A percentile compares a stretch with the other conserved stretches of the same genome.
phyloP scores from a whole-genome alignment of 345 rosid genomes.

The Mercurialis annua region DNA sequence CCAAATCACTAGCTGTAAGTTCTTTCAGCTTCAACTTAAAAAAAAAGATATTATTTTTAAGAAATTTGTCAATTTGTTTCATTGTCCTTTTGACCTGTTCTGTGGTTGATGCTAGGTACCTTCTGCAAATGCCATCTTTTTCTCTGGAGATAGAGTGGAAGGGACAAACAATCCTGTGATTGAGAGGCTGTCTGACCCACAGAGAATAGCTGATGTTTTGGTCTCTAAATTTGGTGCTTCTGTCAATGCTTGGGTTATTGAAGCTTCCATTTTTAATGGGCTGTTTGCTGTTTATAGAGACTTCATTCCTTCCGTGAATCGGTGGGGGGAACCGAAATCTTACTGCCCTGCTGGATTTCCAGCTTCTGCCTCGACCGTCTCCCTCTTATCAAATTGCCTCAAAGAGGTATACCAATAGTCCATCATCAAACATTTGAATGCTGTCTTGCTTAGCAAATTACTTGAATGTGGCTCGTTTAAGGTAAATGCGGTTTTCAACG shows the following conservation, averaged over 20 bases:
- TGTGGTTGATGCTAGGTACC: conserved; percentile 54
- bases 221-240: conserved; percentile 70
- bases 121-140: conserved; percentile 65
- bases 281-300: conserved; percentile 71
- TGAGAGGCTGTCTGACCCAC: conserved; percentile 67
- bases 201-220: conserved; percentile 53
- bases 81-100: too few relatives aligned
- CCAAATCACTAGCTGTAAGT: conserved; percentile 41
- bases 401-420: conserved; percentile 39
- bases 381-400: conserved; percentile 56
- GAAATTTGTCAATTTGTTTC: too few relatives aligned
- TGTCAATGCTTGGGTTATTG: conserved; percentile 70
- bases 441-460: background rate
- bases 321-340: conserved; percentile 56
- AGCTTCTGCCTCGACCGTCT: conserved; percentile 57
- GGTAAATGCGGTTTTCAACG: conserved; percentile 4
- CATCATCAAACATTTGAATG: background rate
- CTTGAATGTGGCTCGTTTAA: background rate
- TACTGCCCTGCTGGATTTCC: conserved; percentile 59
- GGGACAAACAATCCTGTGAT: conserved; percentile 63
- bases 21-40: background rate
- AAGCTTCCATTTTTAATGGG: conserved; percentile 64
- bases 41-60: too few relatives aligned
- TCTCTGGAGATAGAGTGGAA: conserved; percentile 67
- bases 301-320: conserved; percentile 61